Evolutionary conservation across 2,329 filamentous ascomycete genomes (phyloP).

Genomic region (Graphiopsis chlorocephala): DNA sequence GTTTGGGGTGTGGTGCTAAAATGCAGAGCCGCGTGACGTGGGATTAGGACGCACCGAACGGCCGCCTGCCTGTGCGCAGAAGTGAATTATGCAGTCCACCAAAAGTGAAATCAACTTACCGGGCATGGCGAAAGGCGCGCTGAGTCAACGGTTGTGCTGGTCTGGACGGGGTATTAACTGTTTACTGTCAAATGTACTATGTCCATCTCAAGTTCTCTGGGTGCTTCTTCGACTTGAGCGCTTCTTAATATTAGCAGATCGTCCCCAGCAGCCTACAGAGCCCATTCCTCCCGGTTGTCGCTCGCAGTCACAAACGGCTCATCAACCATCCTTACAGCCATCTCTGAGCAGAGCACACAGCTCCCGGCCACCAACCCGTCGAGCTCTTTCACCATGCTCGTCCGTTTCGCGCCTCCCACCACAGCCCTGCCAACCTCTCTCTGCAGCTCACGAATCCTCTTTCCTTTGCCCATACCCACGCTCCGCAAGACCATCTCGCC

Average conservation of each 20-base stretch:
- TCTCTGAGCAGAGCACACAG: conserved; percentile 91
- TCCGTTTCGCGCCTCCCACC: conserved; percentile 61
- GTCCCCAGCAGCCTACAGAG: conserved; percentile 27
- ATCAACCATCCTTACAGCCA: conserved; percentile 90
- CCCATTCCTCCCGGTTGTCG: conserved; percentile 81
- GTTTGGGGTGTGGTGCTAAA: neutral
- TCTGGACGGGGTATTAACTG: neutral
- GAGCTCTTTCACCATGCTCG: conserved; percentile 81
- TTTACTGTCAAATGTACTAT: neutral
- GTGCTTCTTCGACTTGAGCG: neutral
- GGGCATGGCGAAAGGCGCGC: neutral
- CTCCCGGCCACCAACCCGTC: conserved; percentile 87
- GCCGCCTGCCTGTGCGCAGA: neutral
- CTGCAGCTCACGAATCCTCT: conserved; percentile 82
- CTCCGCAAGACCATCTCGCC: conserved; percentile 82
- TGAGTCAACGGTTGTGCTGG: neutral
- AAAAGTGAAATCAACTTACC: neutral
- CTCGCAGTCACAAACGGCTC: conserved; percentile 78
- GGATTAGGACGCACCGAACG: neutral
- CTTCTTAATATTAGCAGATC: neutral
- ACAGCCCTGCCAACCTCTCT: conserved; percentile 72
- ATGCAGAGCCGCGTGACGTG: neutral
- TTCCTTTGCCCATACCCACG: conserved; percentile 70
- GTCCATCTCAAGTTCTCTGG: neutral
- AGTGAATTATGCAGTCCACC: neutral